A percentile compares a stretch with the other conserved stretches of the same genome.
These are phyloP conservation scores for Calamus simplicifolius DNA, from an alignment of 176 grass and related monocot genomes.

Conservation along the genomic window DNA sequence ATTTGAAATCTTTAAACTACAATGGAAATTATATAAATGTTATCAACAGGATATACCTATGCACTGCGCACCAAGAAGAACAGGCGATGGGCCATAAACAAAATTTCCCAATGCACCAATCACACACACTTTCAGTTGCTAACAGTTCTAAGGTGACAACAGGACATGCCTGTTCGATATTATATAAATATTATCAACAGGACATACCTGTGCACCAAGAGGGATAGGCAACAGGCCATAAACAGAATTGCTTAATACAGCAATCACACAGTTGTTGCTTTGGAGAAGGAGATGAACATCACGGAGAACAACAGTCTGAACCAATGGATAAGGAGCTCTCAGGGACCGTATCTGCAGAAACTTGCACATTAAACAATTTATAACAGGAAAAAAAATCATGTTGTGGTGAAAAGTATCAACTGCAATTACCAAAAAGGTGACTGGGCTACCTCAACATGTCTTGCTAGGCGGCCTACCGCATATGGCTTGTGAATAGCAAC, in stretches of 20 bases:
- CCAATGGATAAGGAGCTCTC: constrained; percentile 72
- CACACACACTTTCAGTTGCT: no score
- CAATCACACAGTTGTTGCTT: constrained; percentile 82
- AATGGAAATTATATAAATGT: no score
- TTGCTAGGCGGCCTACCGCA: constrained; percentile 63
- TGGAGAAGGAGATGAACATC: constrained; percentile 87
- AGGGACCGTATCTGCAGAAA: constrained; percentile 86
- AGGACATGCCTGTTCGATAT: constrained; percentile 40
- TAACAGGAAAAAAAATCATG: no score
- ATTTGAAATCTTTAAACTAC: no score
- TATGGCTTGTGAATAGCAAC: constrained; percentile 78
- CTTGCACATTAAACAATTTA: constrained; percentile 9
- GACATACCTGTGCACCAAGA: constrained; percentile 86
- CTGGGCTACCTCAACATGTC: constrained; percentile 64
- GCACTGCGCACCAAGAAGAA: no score
- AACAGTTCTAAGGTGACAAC: no score
- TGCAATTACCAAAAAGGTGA: constrained; percentile 8
- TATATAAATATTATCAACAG: not conserved
- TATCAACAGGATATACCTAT: no score
- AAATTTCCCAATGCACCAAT: no score
- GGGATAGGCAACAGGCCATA: constrained; percentile 83
- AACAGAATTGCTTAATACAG: constrained; percentile 56
- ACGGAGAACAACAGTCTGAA: constrained; percentile 79
- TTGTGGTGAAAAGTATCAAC: not conserved
- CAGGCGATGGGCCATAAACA: no score